phyloP scores from a whole-genome alignment of 192 early-diverging fungal species.

The Phlyctochytrium planicorne region DNA sequence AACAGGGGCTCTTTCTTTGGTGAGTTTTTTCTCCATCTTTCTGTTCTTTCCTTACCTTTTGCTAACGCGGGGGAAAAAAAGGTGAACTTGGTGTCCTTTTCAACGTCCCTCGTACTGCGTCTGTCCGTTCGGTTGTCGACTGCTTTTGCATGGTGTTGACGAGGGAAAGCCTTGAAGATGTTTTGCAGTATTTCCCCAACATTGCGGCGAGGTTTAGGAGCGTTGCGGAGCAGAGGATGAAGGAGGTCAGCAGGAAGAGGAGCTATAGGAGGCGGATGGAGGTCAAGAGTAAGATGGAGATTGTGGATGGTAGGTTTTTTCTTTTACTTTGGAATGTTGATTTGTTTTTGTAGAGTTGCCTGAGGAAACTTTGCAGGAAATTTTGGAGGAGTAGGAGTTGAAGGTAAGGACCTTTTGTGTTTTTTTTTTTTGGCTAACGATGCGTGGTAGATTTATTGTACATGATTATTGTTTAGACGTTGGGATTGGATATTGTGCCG shows the following conservation, averaged over 20 bases:
- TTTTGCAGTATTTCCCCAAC: conserved; percentile 35
- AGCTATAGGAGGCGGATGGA: conserved; percentile 28
- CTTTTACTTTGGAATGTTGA: background rate
- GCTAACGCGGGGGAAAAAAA: conserved; percentile 13
- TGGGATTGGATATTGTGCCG: too few relatives aligned
- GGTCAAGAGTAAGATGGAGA: conserved; percentile 27
- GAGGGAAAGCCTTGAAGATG: conserved; percentile 32
- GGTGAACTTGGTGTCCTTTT: conserved; percentile 51
- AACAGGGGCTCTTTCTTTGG: conserved; percentile 47
- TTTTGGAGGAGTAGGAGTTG: background rate
- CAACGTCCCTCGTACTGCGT: conserved; percentile 47
- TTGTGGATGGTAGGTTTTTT: conserved; percentile 16
- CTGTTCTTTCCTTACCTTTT: background rate
- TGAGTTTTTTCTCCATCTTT: conserved; percentile 9
- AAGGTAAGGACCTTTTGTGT: too few relatives aligned
- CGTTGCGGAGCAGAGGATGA: conserved; percentile 36
- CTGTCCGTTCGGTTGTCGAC: conserved; percentile 39
- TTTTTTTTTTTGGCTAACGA: too few relatives aligned
- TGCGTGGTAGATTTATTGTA: too few relatives aligned
- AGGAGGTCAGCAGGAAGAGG: conserved; percentile 27
- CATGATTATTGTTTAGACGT: too few relatives aligned
- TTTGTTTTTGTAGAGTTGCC: background rate
- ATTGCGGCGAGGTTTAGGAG: conserved; percentile 33
- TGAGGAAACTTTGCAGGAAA: background rate
- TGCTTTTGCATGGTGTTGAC: conserved; percentile 46